Base-by-base conservation (phyloP, 352 stramenopile genomes). In the Halophytophthora polymorphica region DNA sequence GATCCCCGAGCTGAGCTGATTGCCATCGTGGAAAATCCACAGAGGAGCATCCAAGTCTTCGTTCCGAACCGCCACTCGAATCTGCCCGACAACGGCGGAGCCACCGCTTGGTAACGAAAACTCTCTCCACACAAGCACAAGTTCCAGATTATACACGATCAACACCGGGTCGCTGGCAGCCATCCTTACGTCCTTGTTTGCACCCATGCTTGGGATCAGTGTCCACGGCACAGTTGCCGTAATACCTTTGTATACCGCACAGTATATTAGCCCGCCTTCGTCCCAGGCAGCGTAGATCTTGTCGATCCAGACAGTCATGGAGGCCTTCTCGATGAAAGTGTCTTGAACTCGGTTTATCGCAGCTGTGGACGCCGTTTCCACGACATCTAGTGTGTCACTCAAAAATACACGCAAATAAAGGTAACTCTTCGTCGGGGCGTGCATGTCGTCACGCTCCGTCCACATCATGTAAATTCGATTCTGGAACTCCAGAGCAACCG, bases 1-100 rank as follows among this genome's bases (percentile, higher is more conserved):
- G 17, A 92, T 58, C 0, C 81, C 81, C 0, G 51, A 29, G 10
- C 59, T 45, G 0, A 49, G 7, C 0, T 69, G 33, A 33, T 87
- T 85, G 2, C 76, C 74, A 40, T 92, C 81, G 53, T 92, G 78
- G 37, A 90, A 88, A 25, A 86, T 85, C 81, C 81, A 92, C 2
- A 82, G 39, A 0, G 70, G 73, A 0, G 76, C 72, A 21, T 82
- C 64, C 14, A 45, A 49, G 25, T 81, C 73, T 35, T 79, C 63
- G 22, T 86, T 89, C 21, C 61, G 56, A 51, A 85, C 50, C 0
- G 78, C 73, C 5, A 89, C 61, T 3, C 73, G 75, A 35, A 89
- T 71, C 33, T 88, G 80, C 0, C 78, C 72, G 3, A 74, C 58
- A 3, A 72, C 45, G 2, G 34, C 35, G 17, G 25, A 55, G 17